These are phyloP conservation scores for Arachnomyces sp. DNA, from an alignment of 2,329 filamentous ascomycete species.

Conservation along the genomic window DNA sequence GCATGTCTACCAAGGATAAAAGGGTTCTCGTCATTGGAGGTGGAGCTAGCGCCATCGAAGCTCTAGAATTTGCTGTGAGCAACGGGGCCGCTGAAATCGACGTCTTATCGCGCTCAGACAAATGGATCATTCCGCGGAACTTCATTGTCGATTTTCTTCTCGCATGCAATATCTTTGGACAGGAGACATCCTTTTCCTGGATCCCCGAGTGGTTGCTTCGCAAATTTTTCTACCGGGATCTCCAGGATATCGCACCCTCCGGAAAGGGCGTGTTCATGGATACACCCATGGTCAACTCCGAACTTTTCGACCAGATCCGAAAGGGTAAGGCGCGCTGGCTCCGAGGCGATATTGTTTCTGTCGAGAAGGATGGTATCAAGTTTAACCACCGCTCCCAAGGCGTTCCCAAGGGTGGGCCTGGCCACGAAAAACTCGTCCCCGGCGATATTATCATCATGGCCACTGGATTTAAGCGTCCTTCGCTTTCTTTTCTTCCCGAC, in stretches of 20 bases:
- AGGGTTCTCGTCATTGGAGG: slow-evolving; percentile 69
- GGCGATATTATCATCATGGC: slow-evolving; percentile 76
- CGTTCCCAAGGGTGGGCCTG: slow-evolving; percentile 68
- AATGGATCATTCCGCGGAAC: slow-evolving; percentile 82
- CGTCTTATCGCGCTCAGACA: slow-evolving; percentile 68
- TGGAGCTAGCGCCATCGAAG: slow-evolving; percentile 73
- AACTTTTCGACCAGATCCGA: slow-evolving; percentile 68
- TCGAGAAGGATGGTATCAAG: slow-evolving; percentile 54
- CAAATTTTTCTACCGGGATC: slow-evolving; percentile 74
- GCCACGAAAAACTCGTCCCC: slow-evolving; percentile 55
- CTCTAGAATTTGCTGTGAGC: slow-evolving; percentile 66
- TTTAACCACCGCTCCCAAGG: slow-evolving; percentile 66
- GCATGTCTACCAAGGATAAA: slow-evolving; percentile 64
- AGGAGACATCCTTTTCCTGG: slow-evolving; percentile 66
- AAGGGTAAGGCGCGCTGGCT: slow-evolving; percentile 67
- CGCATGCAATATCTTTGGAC: slow-evolving; percentile 68
- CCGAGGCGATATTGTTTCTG: slow-evolving; percentile 65
- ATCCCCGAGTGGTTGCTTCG: slow-evolving; percentile 69
- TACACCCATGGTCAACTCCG: slow-evolving; percentile 80
- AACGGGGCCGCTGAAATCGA: slow-evolving; percentile 59
- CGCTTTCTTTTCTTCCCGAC: slow-evolving; percentile 62
- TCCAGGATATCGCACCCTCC: slow-evolving; percentile 62
- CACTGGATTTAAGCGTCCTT: slow-evolving; percentile 69
- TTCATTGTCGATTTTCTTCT: slow-evolving; percentile 64
- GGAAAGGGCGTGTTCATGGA: slow-evolving; percentile 69